Evolutionary conservation across 163 green algal species (phyloP).

Genomic region (Scenedesmus sp.): DNA sequence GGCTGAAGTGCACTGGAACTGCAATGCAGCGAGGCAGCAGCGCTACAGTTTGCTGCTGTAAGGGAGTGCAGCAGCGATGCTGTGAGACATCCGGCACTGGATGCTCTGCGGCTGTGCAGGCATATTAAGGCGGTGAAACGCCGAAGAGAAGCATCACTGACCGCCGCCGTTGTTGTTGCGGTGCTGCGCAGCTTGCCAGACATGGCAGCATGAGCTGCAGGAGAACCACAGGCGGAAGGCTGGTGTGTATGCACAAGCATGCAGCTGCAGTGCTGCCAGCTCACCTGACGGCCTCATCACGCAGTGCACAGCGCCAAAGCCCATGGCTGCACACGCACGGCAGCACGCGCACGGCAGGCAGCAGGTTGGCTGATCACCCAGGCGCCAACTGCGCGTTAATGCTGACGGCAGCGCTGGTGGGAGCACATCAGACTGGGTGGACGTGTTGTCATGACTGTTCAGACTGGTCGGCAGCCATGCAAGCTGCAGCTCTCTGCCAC

Average conservation of each 20-base stretch:
- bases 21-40: neutral
- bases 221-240: too few relatives aligned
- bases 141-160: too few relatives aligned
- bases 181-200: neutral
- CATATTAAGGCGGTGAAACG: too few relatives aligned
- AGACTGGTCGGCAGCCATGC: neutral
- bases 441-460: neutral
- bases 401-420: neutral
- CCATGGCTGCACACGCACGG: conserved; percentile 75
- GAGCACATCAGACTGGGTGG: neutral
- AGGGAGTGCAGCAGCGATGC: too few relatives aligned
- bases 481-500: neutral
- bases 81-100: neutral
- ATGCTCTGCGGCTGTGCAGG: neutral
- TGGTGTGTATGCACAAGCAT: neutral
- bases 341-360: neutral
- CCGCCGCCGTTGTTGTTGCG: too few relatives aligned
- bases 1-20: too few relatives aligned
- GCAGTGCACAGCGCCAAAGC: conserved; percentile 84
- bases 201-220: too few relatives aligned
- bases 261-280: neutral
- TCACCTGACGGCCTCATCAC: conserved; percentile 66
- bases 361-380: neutral
- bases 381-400: neutral
- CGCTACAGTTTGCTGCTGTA: neutral